Conservation (phyloP, 2,329 filamentous ascomycete genomes). For the Claviceps africana region DNA sequence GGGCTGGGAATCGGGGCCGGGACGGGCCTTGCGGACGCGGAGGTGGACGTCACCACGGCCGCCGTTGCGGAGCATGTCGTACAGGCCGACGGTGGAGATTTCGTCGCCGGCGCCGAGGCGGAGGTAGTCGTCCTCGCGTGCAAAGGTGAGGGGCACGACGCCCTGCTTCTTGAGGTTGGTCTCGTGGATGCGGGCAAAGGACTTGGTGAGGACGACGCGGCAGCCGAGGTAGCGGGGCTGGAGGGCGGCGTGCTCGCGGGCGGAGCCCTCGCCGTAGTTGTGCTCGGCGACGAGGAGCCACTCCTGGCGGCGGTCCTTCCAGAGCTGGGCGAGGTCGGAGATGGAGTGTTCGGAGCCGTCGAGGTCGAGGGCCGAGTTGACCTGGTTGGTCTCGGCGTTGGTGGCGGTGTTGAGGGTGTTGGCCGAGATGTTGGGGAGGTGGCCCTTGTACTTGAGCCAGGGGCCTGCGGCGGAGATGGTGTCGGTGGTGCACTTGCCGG, state of each 20-base stretch:
- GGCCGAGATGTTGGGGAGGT: constrained; percentile 91
- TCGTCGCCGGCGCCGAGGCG: constrained; percentile 68
- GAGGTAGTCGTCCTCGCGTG: constrained; percentile 77
- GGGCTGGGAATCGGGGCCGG: constrained; percentile 14
- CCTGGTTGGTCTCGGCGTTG: constrained; percentile 83
- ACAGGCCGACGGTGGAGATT: constrained; percentile 68
- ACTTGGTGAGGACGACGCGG: constrained; percentile 70
- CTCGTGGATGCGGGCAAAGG: constrained; percentile 85
- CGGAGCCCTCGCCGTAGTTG: constrained; percentile 89
- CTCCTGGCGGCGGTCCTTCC: constrained; percentile 59
- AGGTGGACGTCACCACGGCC: constrained; percentile 68
- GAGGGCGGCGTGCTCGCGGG: constrained; percentile 77
- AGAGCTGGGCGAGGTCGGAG: constrained; percentile 71
- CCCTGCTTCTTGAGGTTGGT: constrained; percentile 97
- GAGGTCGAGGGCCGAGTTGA: constrained; percentile 81
- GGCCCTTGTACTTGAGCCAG: constrained; percentile 98
- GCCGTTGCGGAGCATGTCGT: constrained; percentile 63
- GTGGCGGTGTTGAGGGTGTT: constrained; percentile 95
- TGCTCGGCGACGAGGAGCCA: constrained; percentile 97
- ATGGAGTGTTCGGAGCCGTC: constrained; percentile 65
- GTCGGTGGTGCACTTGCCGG: constrained; percentile 96
- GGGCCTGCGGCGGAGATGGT: constrained; percentile 94
- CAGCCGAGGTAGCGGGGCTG: constrained; percentile 86
- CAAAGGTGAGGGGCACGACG: constrained; percentile 86
- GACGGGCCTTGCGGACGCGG: constrained; percentile 28